A percentile compares a stretch with the other conserved stretches of the same genome.
Evolutionary conservation across 208 protist genomes (phyloP).

Genomic region (Leishmania arabica): DNA sequence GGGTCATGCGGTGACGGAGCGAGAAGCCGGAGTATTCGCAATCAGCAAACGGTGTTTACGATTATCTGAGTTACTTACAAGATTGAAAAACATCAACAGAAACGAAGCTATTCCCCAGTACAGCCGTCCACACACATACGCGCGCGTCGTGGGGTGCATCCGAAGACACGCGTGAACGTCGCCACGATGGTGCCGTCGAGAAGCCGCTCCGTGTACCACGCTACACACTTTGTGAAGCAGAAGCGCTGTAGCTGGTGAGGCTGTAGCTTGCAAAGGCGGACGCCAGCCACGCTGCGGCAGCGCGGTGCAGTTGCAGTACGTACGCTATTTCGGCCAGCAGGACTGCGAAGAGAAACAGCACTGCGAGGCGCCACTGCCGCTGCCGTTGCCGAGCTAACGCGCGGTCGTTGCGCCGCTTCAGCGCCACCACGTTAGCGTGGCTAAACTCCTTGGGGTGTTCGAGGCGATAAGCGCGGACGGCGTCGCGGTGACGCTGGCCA

Average conservation of each 20-base stretch:
- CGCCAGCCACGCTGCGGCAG: slow-evolving; percentile 5
- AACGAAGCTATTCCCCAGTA: neutral
- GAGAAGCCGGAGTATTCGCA: neutral
- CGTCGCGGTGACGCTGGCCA: slow-evolving; percentile 56
- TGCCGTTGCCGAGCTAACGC: slow-evolving; percentile 36
- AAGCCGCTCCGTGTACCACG: neutral
- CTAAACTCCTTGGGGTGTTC: slow-evolving; percentile 52
- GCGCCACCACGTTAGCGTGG: slow-evolving; percentile 36
- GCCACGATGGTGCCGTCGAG: neutral
- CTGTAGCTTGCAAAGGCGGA: neutral
- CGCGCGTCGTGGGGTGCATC: no score
- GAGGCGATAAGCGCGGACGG: slow-evolving; percentile 56
- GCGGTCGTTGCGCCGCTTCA: slow-evolving; percentile 49
- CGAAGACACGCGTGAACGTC: neutral
- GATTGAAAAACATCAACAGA: neutral
- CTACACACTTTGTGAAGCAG: neutral
- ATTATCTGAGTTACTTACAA: neutral
- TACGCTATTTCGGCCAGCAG: slow-evolving; percentile 25
- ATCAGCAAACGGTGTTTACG: neutral
- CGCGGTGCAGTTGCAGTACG: slow-evolving; percentile 12
- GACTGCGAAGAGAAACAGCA: slow-evolving; percentile 32
- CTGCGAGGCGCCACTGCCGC: slow-evolving; percentile 28
- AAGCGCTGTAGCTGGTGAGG: neutral
- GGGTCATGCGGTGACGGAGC: neutral
- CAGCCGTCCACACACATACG: neutral